Conservation (phyloP, 805 yeast species). For the Cyberlindnera misumaiensis region DNA sequence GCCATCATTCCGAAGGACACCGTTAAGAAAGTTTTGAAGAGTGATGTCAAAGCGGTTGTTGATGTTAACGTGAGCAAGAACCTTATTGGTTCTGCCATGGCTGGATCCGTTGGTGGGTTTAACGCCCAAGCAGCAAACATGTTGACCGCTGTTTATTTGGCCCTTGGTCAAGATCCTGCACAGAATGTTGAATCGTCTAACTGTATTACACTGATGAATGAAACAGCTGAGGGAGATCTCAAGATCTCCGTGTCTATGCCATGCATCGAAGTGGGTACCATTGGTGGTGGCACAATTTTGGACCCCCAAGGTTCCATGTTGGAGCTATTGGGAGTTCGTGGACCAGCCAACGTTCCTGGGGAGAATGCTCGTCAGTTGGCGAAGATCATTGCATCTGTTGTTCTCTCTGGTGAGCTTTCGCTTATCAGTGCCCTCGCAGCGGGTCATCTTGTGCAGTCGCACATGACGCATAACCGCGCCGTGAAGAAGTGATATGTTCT, state of each 20-base stretch:
- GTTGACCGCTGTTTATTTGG: constrained; percentile 89
- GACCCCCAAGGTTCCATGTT: constrained; percentile 97
- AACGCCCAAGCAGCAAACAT: constrained; percentile 97
- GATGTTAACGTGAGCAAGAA: constrained; percentile 86
- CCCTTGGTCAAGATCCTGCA: constrained; percentile 99
- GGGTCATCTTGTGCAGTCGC: constrained; percentile 96
- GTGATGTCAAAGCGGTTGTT: constrained; percentile 87
- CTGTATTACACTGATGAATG: constrained; percentile 94
- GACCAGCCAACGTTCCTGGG: constrained; percentile 93
- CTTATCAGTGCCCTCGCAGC: constrained; percentile 95
- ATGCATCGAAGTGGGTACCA: constrained; percentile 96
- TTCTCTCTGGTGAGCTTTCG: constrained; percentile 92
- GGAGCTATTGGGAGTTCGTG: constrained; percentile 88
- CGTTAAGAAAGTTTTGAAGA: constrained; percentile 77
- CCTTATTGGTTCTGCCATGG: constrained; percentile 95
- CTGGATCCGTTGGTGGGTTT: constrained; percentile 96
- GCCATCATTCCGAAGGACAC: constrained; percentile 80
- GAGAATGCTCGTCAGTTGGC: constrained; percentile 92
- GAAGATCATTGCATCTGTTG: constrained; percentile 86
- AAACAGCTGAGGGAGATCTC: constrained; percentile 67
- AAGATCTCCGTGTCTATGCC: constrained; percentile 98
- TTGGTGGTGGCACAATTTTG: constrained; percentile 97
- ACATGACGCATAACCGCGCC: constrained; percentile 87
- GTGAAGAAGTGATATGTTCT: constrained; percentile 18
- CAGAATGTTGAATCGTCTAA: constrained; percentile 97